Evolutionary conservation across 495 filamentous ascomycete genomes (phyloP).

Genomic region (Staphylotrichum longicolle): DNA sequence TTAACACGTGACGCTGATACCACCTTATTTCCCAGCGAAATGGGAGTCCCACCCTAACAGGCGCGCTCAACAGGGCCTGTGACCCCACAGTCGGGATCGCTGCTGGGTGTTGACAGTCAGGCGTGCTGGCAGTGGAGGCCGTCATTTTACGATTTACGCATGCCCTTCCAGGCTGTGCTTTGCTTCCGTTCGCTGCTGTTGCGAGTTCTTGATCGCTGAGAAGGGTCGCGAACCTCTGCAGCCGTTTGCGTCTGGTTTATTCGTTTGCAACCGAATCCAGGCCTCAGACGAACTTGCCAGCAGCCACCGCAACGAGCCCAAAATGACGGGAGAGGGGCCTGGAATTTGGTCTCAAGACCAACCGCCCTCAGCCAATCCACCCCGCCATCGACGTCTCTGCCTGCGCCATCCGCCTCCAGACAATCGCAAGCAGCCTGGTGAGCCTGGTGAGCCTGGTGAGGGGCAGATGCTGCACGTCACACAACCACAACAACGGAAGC

Average conservation of each 20-base stretch:
- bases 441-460: conserved; percentile 10
- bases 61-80: conserved; percentile 1
- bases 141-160: conserved; percentile 5
- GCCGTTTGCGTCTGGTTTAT: too few relatives aligned
- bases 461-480: conserved; percentile 17
- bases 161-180: too few relatives aligned
- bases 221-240: too few relatives aligned
- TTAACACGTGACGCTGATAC: conserved; percentile 25
- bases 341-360: not conserved
- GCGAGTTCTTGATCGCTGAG: too few relatives aligned
- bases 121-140: conserved; percentile 11
- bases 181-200: too few relatives aligned
- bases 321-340: not conserved
- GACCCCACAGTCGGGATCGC: conserved; percentile 20
- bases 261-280: too few relatives aligned
- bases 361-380: conserved; percentile 10
- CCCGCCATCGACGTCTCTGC: conserved; percentile 6
- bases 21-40: conserved; percentile 20
- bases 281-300: too few relatives aligned
- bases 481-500: not conserved
- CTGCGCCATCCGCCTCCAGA: conserved; percentile 2
- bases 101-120: conserved; percentile 3
- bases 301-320: too few relatives aligned
- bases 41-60: conserved; percentile 29
- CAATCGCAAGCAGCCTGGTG: conserved; percentile 1